phyloP scores from a whole-genome alignment of 2,329 filamentous ascomycete genomes.

The Piedraia hortae region DNA sequence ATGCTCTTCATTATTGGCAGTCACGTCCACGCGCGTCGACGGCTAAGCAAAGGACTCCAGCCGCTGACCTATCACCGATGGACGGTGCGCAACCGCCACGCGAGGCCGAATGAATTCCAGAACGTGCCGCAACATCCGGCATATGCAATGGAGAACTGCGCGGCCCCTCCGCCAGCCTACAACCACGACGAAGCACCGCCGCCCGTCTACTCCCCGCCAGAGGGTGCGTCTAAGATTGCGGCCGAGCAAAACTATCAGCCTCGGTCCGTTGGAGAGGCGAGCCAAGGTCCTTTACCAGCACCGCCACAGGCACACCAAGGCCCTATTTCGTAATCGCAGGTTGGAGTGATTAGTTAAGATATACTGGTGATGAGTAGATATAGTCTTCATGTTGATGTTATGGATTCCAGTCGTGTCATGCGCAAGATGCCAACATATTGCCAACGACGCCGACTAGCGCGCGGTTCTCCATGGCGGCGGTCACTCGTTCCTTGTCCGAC shows the following conservation, averaged over 20 bases:
- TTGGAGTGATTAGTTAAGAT: too few species aligned
- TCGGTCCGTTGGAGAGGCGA: conserved; percentile 4
- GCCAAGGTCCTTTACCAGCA: conserved; percentile 1
- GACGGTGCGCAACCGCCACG: conserved; percentile 8
- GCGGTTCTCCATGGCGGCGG: conserved; percentile 79
- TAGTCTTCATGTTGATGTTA: too few species aligned
- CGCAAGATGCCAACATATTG: conserved; percentile 45
- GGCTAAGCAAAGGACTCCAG: conserved; percentile 35
- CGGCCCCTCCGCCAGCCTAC: conserved; percentile 12
- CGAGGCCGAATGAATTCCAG: conserved; percentile 4
- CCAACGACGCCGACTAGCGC: conserved; percentile 65
- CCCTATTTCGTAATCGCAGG: too few species aligned
- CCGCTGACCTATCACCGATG: conserved; percentile 41
- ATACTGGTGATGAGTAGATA: too few species aligned
- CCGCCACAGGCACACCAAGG: too few species aligned
- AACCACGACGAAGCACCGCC: conserved; percentile 9
- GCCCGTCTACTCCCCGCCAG: conserved; percentile 13
- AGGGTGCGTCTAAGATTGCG: conserved; percentile 11
- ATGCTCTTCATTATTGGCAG: conserved; percentile 36
- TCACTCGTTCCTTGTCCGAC: conserved; percentile 85
- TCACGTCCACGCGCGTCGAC: conserved; percentile 39
- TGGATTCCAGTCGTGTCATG: too few species aligned
- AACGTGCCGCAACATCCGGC: conserved; percentile 4
- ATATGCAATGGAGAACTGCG: conserved; percentile 9
- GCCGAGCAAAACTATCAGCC: conserved; percentile 10